Evolutionary conservation across 768 basidiomycete species (phyloP), one percentile per base, ranked within the genome.

Genomic region (Phanerochaete carnosa): DNA sequence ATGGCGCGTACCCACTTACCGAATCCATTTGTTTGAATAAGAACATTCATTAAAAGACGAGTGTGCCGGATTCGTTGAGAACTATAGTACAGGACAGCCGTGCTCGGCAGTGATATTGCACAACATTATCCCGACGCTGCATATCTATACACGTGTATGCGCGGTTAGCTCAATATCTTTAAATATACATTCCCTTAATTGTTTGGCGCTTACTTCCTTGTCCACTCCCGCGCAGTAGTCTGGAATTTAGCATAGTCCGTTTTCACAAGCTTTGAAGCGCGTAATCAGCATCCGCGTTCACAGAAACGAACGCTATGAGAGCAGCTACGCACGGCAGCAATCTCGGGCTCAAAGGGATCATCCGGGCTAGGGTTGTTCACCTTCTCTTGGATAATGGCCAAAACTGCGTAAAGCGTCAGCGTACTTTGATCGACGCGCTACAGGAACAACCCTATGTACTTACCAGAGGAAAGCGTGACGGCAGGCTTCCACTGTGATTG

Each of bases 261-360:
- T 82, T 92, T 93, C 64, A 94, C 69, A 54, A 86, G 72, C 91
- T 94, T 68, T 6, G 52, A 43, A 39, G 57, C 16, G 43, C 29
- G 50, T 30, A 4, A 23, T 63, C 54, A 59, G 49, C 26, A 37
- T 45, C 33, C 15, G 28, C 25, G 13, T 28, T 47, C 46, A 26
- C 22, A 7, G 45, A 19, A 46, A 22, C 16, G 26, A 13, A 8
- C 29, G 26, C 30, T 22, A 37, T 33, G 35, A 43, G 2, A 16
- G 15, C 32, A 55, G 13, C 2, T 25, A 75, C 87, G 57, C 69
- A 94, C 89, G 32, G 87, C 87, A 37, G 92, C 92, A 65, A 93
- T 90, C 0, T 93, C 91, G 29, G 92, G 89, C 68, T 93, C 90
- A 67, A 92, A 94, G 0, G 92, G 92, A 70, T 94, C 92, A 67